Evolutionary conservation across 129 eudicot genomes (phyloP).

Genomic region (Lonicera japonica): DNA sequence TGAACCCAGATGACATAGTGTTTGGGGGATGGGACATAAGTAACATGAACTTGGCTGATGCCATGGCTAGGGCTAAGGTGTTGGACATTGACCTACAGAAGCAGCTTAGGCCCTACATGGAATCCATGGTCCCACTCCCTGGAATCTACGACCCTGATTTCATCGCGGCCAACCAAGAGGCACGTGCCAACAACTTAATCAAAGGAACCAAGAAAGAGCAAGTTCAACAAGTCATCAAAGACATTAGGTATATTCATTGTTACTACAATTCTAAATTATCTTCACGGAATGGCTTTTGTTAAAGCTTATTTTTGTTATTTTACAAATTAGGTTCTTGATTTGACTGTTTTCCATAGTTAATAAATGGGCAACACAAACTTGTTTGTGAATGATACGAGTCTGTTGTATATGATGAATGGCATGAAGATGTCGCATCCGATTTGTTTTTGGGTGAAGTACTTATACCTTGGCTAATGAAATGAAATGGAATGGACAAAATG

Average conservation of each 20-base stretch:
- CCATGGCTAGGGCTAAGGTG: conserved; percentile 88
- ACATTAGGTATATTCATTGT: conserved; percentile 52
- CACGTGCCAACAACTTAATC: conserved; percentile 85
- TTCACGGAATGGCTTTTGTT: no score
- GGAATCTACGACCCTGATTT: conserved; percentile 95
- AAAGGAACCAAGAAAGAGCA: conserved; percentile 91
- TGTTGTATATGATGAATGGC: no score
- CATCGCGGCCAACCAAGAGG: conserved; percentile 94
- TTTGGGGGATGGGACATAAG: conserved; percentile 99
- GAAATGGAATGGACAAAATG: no score
- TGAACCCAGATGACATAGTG: conserved; percentile 86
- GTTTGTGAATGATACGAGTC: no score
- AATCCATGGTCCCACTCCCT: conserved; percentile 96
- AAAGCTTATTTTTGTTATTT: no score
- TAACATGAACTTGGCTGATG: conserved; percentile 87
- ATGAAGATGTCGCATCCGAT: no score
- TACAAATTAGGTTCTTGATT: no score
- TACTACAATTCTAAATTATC: not conserved
- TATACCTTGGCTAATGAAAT: no score
- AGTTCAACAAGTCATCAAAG: conserved; percentile 69
- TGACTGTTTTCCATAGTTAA: no score
- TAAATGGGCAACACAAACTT: no score
- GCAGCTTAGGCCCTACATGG: conserved; percentile 99
- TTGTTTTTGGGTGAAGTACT: no score
- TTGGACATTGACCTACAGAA: conserved; percentile 95